Conservation (phyloP, 192 early-diverging fungal genomes). For the Phycomyces nitens region DNA sequence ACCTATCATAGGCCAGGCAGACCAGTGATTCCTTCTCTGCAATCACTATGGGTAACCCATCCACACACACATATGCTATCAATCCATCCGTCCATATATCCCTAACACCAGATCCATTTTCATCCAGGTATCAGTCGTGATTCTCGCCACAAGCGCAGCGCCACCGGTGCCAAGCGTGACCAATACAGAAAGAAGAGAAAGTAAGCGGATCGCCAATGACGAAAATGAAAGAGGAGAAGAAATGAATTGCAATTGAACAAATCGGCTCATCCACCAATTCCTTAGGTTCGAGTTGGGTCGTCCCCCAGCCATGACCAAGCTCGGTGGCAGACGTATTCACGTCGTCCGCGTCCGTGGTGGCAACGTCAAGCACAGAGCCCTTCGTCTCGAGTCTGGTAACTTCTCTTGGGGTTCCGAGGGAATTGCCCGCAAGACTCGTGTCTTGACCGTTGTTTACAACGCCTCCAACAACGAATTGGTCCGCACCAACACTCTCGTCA, state of each 20-base stretch:
- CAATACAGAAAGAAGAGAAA: constrained; percentile 99
- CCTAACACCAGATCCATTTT: neutral
- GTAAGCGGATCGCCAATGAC: constrained; percentile 32
- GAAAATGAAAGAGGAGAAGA: neutral
- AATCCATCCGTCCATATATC: constrained; percentile 33
- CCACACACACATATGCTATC: neutral
- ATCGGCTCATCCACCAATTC: neutral
- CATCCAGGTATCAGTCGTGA: constrained; percentile 96
- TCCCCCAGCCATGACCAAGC: constrained; percentile 96
- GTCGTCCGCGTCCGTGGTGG: constrained; percentile 96
- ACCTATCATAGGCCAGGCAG: no score
- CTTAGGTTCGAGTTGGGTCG: constrained; percentile 92
- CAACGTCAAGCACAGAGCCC: constrained; percentile 97
- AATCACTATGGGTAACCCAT: constrained; percentile 18
- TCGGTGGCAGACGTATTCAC: constrained; percentile 96
- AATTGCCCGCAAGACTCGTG: constrained; percentile 93
- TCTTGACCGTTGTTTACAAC: constrained; percentile 95
- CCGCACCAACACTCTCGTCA: constrained; percentile 98
- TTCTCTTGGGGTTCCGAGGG: constrained; percentile 98
- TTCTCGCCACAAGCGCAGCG: constrained; percentile 97
- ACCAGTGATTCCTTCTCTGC: constrained; percentile 16
- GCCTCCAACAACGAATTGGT: constrained; percentile 99
- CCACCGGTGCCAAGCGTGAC: constrained; percentile 98
- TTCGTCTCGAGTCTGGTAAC: constrained; percentile 95
- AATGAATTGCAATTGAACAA: neutral